Evolutionary conservation across 345 rosid genomes (phyloP).

Genomic region (Eucalyptus fibrosa): DNA sequence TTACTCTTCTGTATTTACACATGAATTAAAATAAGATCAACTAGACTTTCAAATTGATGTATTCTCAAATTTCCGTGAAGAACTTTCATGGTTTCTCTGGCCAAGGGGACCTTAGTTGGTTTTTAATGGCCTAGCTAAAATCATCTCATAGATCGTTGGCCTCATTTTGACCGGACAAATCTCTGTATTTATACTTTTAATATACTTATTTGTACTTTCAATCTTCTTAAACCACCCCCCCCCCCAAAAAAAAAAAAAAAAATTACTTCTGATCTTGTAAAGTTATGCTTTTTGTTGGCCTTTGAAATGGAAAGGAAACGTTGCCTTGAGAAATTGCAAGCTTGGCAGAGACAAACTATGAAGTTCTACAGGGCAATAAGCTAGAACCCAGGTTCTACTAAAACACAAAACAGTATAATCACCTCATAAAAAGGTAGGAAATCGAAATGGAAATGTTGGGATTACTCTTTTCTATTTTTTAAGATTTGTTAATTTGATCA

Average conservation of each 20-base stretch:
- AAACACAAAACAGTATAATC: too few species aligned
- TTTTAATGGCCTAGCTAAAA: neutral
- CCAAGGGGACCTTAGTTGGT: neutral
- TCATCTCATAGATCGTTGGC: neutral
- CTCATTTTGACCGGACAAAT: neutral
- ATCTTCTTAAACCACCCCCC: too few species aligned
- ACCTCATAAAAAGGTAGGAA: too few species aligned
- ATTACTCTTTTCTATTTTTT: too few species aligned
- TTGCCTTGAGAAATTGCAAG: neutral
- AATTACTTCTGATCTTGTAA: neutral
- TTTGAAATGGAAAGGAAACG: neutral
- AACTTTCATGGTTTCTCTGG: neutral
- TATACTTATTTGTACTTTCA: too few species aligned
- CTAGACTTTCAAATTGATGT: neutral
- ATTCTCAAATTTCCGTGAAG: neutral
- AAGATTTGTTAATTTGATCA: too few species aligned
- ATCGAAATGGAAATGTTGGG: too few species aligned
- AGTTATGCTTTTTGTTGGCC: neutral
- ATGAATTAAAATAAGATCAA: neutral
- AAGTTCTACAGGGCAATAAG: slow-evolving; percentile 9
- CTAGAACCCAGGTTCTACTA: slow-evolving; percentile 51
- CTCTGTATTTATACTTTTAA: neutral
- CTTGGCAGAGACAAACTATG: too few species aligned
- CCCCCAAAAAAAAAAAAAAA: too few species aligned
- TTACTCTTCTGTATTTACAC: neutral